phyloP scores from a whole-genome alignment of 2,329 filamentous ascomycete species.

The Incumbomyces delicatus region DNA sequence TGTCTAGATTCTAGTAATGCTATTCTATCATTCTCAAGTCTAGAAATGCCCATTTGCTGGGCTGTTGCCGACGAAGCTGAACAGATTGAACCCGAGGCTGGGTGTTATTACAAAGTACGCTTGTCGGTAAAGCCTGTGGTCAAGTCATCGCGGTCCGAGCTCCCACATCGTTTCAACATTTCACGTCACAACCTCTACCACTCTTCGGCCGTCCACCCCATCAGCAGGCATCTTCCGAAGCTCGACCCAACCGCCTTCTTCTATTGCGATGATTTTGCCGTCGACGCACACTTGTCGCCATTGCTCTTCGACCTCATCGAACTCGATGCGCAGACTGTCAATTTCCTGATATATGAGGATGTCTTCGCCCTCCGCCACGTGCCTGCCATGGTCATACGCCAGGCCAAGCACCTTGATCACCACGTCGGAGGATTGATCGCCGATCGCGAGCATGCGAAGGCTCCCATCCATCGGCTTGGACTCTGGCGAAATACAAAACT shows the following conservation, averaged over 20 bases:
- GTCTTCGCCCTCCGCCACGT: conserved; percentile 39
- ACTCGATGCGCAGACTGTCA: conserved; percentile 55
- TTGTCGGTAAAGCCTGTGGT: too few species aligned
- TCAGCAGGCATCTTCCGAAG: conserved; percentile 33
- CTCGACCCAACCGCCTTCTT: conserved; percentile 60
- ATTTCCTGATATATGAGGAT: conserved; percentile 62
- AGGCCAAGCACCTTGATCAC: conserved; percentile 68
- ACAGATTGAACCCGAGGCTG: too few species aligned
- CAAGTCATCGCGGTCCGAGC: too few species aligned
- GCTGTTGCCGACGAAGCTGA: too few species aligned
- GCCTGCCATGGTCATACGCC: conserved; percentile 48
- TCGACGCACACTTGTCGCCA: conserved; percentile 91
- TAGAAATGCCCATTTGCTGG: too few species aligned
- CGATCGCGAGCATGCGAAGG: conserved; percentile 67
- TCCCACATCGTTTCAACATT: background rate
- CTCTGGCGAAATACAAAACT: conserved; percentile 70
- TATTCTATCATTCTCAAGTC: too few species aligned
- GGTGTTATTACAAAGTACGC: too few species aligned
- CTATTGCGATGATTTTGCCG: conserved; percentile 71
- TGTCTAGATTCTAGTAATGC: too few species aligned
- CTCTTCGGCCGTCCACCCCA: conserved; percentile 32
- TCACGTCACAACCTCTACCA: conserved; percentile 29
- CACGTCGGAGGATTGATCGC: conserved; percentile 51
- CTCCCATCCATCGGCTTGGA: conserved; percentile 61
- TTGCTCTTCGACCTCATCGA: conserved; percentile 55